Conservation (phyloP, 2,329 filamentous ascomycete species). For the Paecilomyces sp. region DNA sequence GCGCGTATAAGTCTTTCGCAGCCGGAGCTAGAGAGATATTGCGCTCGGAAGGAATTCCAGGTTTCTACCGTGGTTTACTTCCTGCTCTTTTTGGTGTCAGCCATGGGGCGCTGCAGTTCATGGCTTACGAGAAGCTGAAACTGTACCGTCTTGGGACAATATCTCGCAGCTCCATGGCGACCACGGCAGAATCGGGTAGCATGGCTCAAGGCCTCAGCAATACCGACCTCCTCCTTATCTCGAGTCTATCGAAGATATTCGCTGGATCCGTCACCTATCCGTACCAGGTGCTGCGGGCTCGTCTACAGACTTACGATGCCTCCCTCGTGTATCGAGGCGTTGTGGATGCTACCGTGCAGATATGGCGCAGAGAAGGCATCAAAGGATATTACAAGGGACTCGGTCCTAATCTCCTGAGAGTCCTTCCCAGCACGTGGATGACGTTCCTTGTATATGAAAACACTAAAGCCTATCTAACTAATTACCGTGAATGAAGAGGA, state of each 20-base stretch:
- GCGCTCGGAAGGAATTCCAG: slow-evolving; percentile 62
- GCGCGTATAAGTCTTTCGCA: slow-evolving; percentile 74
- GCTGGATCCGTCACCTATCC: slow-evolving; percentile 90
- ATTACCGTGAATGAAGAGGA: slow-evolving; percentile 19
- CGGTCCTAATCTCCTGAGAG: slow-evolving; percentile 79
- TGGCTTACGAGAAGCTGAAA: slow-evolving; percentile 77
- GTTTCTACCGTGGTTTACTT: slow-evolving; percentile 81
- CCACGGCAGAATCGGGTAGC: slow-evolving; percentile 21
- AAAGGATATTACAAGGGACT: slow-evolving; percentile 87
- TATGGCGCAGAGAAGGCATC: slow-evolving; percentile 73
- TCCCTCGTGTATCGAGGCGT: slow-evolving; percentile 66
- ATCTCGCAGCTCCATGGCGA: slow-evolving; percentile 13
- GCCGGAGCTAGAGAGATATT: slow-evolving; percentile 63
- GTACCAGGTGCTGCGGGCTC: slow-evolving; percentile 83
- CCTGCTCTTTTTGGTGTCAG: slow-evolving; percentile 80
- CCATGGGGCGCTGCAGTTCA: slow-evolving; percentile 92
- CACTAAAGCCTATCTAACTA: slow-evolving; percentile 63
- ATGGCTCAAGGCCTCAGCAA: slow-evolving; percentile 49
- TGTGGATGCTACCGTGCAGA: slow-evolving; percentile 62
- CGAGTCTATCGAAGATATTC: slow-evolving; percentile 74
- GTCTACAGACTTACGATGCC: slow-evolving; percentile 84
- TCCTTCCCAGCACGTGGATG: slow-evolving; percentile 90
- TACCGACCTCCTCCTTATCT: slow-evolving; percentile 72
- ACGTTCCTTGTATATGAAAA: slow-evolving; percentile 98
- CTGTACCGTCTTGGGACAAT: slow-evolving; percentile 47